Evolutionary conservation across 805 yeast genomes (phyloP), one percentile per base, ranked within the genome.

Genomic region (Yamadazyma kitorensis): DNA sequence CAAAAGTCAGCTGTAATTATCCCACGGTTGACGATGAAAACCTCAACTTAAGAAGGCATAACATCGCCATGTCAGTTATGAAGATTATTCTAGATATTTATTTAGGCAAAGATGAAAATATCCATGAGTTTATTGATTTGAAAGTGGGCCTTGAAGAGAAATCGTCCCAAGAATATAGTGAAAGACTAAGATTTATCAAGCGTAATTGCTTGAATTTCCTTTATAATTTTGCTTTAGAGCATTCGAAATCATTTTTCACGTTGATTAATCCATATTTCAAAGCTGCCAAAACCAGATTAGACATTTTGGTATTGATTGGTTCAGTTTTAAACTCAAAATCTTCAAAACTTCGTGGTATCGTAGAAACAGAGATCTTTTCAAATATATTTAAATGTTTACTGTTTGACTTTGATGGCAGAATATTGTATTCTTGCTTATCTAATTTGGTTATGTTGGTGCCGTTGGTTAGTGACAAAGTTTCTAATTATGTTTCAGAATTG

Each of bases 161-260:
- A 23, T 43, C 45, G 11, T 45, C 55, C n/a, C 72, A 64, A 14
- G 62, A 55, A 17, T 51, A 54, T 19, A 69, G 61, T 31, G 86
- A 80, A 48, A 54, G 81, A 11, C 45, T 58, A 11, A 53, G 84
- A 20, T 76, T 72, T 39, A 60, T 74, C 6, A 59, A 62, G 26
- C 53, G 53, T 34, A 78, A 77, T 45, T 64, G 75, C 32, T 52
- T 61, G 9, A 38, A 39, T 1, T 33, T 76, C 13, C 49, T 79
- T 9, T 44, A 52, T 1, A 61, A 59, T n/a, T 73, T 61, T 54
- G 79, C 73, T 2, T 45, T 54, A n/a, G 50, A 51, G 19, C 47
- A 64, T 24, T 59, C 76, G 1, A 44, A 39, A 25, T 46, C 41
- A 1, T 70, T 70, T 37, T 65, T 72, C 42, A 40, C 43, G 1